Base-by-base conservation (phyloP, 331 rosid genomes). In the Phaseolus coccineus region DNA sequence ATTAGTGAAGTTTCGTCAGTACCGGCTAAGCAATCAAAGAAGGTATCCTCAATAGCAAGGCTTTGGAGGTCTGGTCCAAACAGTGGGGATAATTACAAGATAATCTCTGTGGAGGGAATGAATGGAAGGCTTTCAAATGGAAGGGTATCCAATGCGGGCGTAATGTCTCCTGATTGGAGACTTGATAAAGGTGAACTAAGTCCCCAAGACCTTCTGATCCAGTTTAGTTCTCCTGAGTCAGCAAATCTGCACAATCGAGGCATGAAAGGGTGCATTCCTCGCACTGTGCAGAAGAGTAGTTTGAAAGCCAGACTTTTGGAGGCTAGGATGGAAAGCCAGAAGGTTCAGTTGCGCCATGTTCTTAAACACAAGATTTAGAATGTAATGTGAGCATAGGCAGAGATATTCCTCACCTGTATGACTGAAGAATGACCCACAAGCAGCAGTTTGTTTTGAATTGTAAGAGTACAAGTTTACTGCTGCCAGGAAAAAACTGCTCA, bases 321-420 rank as follows among this genome's bases (percentile, higher is more conserved):
- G 89, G 97, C 98, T 37, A 91, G 98, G 84, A 84, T 88, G 84
- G 98, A 91, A 76, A 86, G 86, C 84, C 94, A 92, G 83, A 94
- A 91, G 78, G 81, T 92, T 63, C 97, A 92, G 68, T 77, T 94
- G 83, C 96, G 97, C 75, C 97, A 95, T 46, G 97, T 93, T 61
- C 97, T 95, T 58, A 91, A 91, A 71, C 94, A 93, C 77, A 91
- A 93, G 87, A 87, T 84, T 71, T 91, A 88, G 85, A 64, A 64
- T 65, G 74, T 74, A 86, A 65, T 62, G 72, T 75, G 76, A 79
- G 16, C 74, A 50, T 44, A 64, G 76, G 73, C 77, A 71, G 65
- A 76, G 80, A 19, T 19, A 53, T 87, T 80, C 64, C 76, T 70
- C 80, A 30, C 71, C 37, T 6, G 79, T 77, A 14, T 68, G 44